Base-by-base conservation (phyloP, 306 rosid species). In the Dicorynia guianensis region DNA sequence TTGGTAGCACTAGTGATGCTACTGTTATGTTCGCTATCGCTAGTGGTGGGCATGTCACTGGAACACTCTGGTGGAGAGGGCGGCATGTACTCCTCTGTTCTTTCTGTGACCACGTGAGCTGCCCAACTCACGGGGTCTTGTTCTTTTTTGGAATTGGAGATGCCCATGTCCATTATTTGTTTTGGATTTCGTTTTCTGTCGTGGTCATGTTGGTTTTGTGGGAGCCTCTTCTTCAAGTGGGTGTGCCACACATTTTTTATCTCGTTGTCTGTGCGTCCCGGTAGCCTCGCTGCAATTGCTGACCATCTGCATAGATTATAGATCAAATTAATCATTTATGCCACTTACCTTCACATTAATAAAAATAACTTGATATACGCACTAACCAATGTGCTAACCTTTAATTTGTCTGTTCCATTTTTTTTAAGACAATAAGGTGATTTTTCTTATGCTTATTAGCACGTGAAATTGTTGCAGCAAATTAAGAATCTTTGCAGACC, bases 201-300 rank as follows among this genome's bases (percentile, higher is more conserved):
- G 8, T 35, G 38, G 18, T 25, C 40, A 47, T 68, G 61, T 36
- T 76, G 63, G 71, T 75, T 5, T 50, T 82, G 82, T 40, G 66
- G 82, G 47, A 90, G 76, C 77, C 85, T 94, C 83, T 90, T 94
- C 79, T 94, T 94, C 81, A 94, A 76, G 64, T 90, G 96, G 49
- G 98, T 91, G 83, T 94, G 94, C 98, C 98, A 94, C 11, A 94
- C 96, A 62, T 94, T 94, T 76, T 94, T 94, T 7, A 94, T 91
- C 54, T 94, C 97, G 18, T 94, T 94, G 72, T 94, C 98, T 8
- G 98, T 91, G 38, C 98, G 81, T 1, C 98, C 98, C 0, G 97
- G 97, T 74, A 94, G 75, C 59, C 67, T 91, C 0, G 95, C 93
- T 15, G 98, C 97, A 30, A 94, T 94, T 7, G 88, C 83, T 5